Conservation (phyloP, 2,329 filamentous ascomycete genomes). For the Hypoxylon sp. region DNA sequence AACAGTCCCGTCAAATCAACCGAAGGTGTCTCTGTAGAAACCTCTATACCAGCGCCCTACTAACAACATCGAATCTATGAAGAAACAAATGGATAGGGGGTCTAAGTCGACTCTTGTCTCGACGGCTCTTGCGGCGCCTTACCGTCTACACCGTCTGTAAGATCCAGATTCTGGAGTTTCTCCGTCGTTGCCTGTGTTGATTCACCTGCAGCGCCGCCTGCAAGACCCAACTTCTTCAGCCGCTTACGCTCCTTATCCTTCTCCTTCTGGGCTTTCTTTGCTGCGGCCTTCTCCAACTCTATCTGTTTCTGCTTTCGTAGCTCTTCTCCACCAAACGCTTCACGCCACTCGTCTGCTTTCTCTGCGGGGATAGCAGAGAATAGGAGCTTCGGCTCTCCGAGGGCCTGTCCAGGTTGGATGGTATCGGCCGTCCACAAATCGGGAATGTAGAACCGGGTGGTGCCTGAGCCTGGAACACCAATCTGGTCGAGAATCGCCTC, state of each 20-base stretch:
- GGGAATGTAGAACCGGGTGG: conserved; percentile 69
- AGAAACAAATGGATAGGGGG: conserved; percentile 7
- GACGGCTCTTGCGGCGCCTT: conserved; percentile 10
- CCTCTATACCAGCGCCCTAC: conserved; percentile 45
- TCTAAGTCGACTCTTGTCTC: conserved; percentile 14
- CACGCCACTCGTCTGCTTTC: conserved; percentile 87
- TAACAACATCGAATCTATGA: conserved; percentile 17
- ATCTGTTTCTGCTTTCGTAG: conserved; percentile 79
- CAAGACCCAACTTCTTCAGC: conserved; percentile 55
- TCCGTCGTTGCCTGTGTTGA: conserved; percentile 27
- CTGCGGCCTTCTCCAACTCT: conserved; percentile 65
- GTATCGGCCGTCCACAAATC: conserved; percentile 74
- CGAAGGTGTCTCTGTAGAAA: conserved; percentile 32
- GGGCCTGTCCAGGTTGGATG: conserved; percentile 81
- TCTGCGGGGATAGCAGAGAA: conserved; percentile 87
- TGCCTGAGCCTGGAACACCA: conserved; percentile 61
- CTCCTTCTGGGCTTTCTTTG: conserved; percentile 66
- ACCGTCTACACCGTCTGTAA: conserved; percentile 15
- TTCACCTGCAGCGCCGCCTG: conserved; percentile 13
- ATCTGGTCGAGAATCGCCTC: conserved; percentile 84
- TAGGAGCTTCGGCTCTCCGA: conserved; percentile 83
- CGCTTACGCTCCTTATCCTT: conserved; percentile 67
- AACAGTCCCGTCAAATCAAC: conserved; percentile 25
- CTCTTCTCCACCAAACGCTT: conserved; percentile 76
- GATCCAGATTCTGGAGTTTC: conserved; percentile 32